A percentile compares a stretch with the other conserved stretches of the same genome.
phyloP scores from a whole-genome alignment of 208 protist genomes.

The Trypanosoma platydactyli region DNA sequence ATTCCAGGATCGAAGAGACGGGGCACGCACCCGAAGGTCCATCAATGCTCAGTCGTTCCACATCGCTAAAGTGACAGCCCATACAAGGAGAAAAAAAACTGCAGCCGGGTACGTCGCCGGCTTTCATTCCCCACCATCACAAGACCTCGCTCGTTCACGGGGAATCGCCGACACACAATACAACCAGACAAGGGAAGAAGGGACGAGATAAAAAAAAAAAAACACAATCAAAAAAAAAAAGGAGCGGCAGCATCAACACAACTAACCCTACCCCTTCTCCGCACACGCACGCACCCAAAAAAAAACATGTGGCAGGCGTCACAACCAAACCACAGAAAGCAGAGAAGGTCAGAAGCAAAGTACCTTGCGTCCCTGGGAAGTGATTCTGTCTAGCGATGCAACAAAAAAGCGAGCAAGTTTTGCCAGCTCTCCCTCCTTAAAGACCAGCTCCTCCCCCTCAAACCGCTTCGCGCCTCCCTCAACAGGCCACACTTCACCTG shows the following conservation, averaged over 20 bases:
- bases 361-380: neutral
- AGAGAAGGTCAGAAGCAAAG: neutral
- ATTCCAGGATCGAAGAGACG: slow-evolving; percentile 2
- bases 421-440: neutral
- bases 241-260: too few species aligned
- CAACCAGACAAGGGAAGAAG: slow-evolving; percentile 8
- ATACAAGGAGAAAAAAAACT: slow-evolving; percentile 10
- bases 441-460: neutral
- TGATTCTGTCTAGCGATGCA: neutral
- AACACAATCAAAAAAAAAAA: too few species aligned
- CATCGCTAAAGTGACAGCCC: slow-evolving; percentile 13
- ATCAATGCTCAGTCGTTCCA: slow-evolving; percentile 14
- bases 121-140: slow-evolving; percentile 7
- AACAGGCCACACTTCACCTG: neutral
- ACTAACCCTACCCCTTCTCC: neutral
- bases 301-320: neutral
- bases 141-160: neutral
- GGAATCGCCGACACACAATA: neutral
- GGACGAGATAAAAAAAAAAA: too few species aligned
- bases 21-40: neutral
- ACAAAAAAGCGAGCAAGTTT: neutral
- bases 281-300: neutral
- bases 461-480: neutral
- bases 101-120: neutral
- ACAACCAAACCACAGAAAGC: neutral